Base-by-base conservation (phyloP, 2,329 filamentous ascomycete species). In the Alternaria sp. region DNA sequence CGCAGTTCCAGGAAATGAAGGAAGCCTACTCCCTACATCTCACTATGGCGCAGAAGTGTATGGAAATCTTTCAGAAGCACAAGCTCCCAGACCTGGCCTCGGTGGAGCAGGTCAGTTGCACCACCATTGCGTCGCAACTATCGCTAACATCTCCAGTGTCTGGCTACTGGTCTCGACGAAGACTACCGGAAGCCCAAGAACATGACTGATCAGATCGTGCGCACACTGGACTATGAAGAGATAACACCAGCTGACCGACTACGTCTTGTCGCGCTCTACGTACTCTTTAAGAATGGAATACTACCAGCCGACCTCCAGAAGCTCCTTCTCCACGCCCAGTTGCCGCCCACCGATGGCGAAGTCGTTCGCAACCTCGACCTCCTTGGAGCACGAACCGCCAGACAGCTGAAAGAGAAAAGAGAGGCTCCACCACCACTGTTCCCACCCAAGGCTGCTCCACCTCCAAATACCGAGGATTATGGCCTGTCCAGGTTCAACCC, bases 31-130 rank as follows among this genome's bases (percentile, higher is more conserved):
- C 93, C 0, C 81, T 99, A 53, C 95, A 99, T 78, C 83, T 99
- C 40, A 94, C 89, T 67, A 98, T 99, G 94, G 95, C 95, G 2
- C 91, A 97, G 75, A 93, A 97, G 75, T 96, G 93, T 75, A 98
- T 98, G 93, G 92, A 92, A 68, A 86, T 91, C 36, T 99, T 99
- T 70, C 89, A 96, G 74, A 82, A 87, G 51, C 86, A 89, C 74
- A 97, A 96, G 73, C 83, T 99, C 6, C 85, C 90, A 6, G 95
- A 99, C 72, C 83, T 98, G 57, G 93, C 93, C 11, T 90, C 90
- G 0, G 85, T 93, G 5, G 95, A 99, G 78, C 95, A 98, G 79
- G 83, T 85, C 69, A 56, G 69, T 60, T 7, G 23, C n/a, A 14
- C 26, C 13, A 42, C 1, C 4, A 5, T 9, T 4, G 14, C 7